phyloP scores from a whole-genome alignment of 2,329 filamentous ascomycete species.

The Botrytis sinoallii region DNA sequence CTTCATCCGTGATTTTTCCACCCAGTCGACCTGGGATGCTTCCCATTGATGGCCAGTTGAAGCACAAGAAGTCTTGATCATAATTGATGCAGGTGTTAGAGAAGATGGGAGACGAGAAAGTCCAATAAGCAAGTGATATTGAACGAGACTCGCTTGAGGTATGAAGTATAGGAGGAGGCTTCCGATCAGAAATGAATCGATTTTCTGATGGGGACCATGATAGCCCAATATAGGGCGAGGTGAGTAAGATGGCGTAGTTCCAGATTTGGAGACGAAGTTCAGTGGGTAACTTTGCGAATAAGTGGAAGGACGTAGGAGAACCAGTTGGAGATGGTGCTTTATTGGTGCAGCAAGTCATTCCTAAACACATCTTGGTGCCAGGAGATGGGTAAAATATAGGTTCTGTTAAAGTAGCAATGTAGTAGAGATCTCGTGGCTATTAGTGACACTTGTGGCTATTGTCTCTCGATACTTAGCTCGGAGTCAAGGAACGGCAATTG shows the following conservation, averaged over 20 bases:
- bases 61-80: conserved; percentile 13
- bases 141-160: conserved; percentile 15
- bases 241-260: conserved; percentile 9
- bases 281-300: conserved; percentile 7
- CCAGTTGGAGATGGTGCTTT: neutral
- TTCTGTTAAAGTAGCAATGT: neutral
- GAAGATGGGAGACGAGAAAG: neutral
- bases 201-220: neutral
- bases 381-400: neutral
- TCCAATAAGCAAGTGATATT: conserved; percentile 12
- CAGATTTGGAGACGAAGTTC: conserved; percentile 13
- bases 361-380: conserved; percentile 3
- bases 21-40: conserved; percentile 2
- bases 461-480: neutral
- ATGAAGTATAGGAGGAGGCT: conserved; percentile 7
- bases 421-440: neutral
- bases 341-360: conserved; percentile 5
- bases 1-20: conserved; percentile 3
- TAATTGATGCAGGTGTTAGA: conserved; percentile 12
- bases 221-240: conserved; percentile 5
- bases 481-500: neutral
- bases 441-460: conserved; percentile 1
- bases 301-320: neutral
- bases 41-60: conserved; percentile 13
- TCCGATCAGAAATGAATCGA: conserved; percentile 10